Evolutionary conservation across 768 basidiomycete species (phyloP), one percentile per base, ranked within the genome.

Genomic region (Pilatotrama ljubarskyi): DNA sequence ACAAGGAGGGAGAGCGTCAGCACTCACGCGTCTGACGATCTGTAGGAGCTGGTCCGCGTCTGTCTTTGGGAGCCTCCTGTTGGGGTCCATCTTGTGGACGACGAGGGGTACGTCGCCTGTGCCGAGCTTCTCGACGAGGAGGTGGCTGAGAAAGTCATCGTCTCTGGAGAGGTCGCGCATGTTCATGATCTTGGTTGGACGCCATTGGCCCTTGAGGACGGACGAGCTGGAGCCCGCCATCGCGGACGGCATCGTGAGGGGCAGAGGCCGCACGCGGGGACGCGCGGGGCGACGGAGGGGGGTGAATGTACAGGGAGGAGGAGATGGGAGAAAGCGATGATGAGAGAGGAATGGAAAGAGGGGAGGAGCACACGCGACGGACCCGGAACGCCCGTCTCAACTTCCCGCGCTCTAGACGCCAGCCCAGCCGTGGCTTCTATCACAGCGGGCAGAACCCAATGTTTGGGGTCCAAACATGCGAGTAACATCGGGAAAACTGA

Each of bases 71-170:
- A 93, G 80, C 49, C 85, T 80, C 55, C 89, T 81, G 61, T 84
- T 81, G 24, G 87, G 77, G 72, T 93, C 91, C 91, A 94, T 94
- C 75, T 92, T 93, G 78, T 94, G 91, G 14, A 94, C 92, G 57
- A 87, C 82, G 53, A 94, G 80, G n/a, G 92, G 91, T 8, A 88
- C 87, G 37, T 68, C 75, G 32, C 88, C 88, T 3, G 91, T 91
- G 43, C 92, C 91, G 35, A 94, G 84, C 67, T 93, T 93, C 77
- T 94, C 91, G 62, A 94, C 90, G 58, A 94, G 84, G 38, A 94
- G 81, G 76, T 93, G 90, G 69, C 88, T 90, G 72, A 94, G 86
- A 73, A 93, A 93, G 76, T 94, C 92, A 73, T 94, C 92, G 76
- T 94, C 92, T 74, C 84, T 86, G 69, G 91, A 90, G 62, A 94